A percentile compares a stretch with the other conserved stretches of the same genome.
phyloP scores from a whole-genome alignment of 2,329 filamentous ascomycete species.

The Xylariaceae sp. region DNA sequence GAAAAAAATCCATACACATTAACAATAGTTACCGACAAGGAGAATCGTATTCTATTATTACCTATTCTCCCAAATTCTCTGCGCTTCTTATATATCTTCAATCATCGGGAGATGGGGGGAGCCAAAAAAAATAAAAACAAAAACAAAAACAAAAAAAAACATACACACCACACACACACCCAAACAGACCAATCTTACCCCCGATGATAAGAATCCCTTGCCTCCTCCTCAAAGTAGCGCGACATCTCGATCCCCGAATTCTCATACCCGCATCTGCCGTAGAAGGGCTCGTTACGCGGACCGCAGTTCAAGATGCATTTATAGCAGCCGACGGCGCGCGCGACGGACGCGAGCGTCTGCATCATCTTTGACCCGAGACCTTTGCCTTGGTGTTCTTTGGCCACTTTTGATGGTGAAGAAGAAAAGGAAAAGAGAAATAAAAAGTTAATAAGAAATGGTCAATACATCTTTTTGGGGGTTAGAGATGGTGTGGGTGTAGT shows the following conservation, averaged over 20 bases:
- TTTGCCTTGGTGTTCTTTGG: conserved; percentile 74
- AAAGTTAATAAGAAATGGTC: no score
- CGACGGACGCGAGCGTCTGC: conserved; percentile 68
- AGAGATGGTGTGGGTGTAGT: no score
- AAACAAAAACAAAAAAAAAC: neutral
- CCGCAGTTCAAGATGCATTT: conserved; percentile 78
- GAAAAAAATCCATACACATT: no score
- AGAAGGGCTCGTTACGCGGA: conserved; percentile 73
- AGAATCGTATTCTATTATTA: no score
- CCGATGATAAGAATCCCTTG: conserved; percentile 24
- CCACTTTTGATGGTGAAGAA: conserved; percentile 39
- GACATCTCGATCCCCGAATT: conserved; percentile 32
- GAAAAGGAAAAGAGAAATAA: neutral
- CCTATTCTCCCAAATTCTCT: no score
- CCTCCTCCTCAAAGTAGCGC: conserved; percentile 25
- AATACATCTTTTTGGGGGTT: no score
- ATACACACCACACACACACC: neutral
- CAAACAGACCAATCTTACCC: conserved; percentile 10
- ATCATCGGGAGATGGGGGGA: no score
- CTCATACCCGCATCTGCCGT: conserved; percentile 39
- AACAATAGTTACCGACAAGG: no score
- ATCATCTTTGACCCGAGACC: conserved; percentile 73
- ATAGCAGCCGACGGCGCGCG: conserved; percentile 69
- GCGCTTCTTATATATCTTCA: no score
- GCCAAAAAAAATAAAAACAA: neutral